Evolutionary conservation across 169 alveolate genomes (phyloP), one percentile per base, ranked within the genome.

Genomic region (Plasmodium reichenowi): DNA sequence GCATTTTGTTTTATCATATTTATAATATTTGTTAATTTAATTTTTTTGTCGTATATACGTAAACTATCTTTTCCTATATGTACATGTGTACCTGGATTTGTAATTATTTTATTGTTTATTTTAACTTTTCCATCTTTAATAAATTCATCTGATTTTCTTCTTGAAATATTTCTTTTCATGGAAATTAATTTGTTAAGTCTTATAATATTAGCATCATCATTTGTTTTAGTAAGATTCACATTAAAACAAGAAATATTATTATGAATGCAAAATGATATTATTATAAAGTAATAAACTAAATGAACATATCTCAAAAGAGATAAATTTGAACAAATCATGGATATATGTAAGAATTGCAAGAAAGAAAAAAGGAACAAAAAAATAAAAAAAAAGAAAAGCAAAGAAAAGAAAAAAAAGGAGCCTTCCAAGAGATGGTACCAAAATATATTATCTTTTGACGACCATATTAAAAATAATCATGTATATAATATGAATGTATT

Each of bases 41-140:
- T 54, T 63, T 15, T 47, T 85, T 71, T 50, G 0, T 72, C 76
- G n/a, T 13, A 6, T 43, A 85, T 72, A 45, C 60, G 59, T 43
- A 85, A 12, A 45, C 59, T 56, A 71, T 71, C 85, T 38, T 85
- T 85, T 59, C 75, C 45, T 59, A 71, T 72, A 85, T 85, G 75
- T 20, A 85, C 72, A 58, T 85, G 91, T 20, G 75, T 68, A 26
- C 91, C 91, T 13, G 91, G 91, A 32, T 85, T 70, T 59, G n/a
- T 5, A 3, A 85, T 45, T 20, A 71, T n/a, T 59, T 70, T 71
- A 52, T 85, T 85, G 48, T 85, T 85, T 8, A 85, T 29, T 63
- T 85, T 85, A 58, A 85, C 86, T 56, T 85, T 85, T 0, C 76
- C 91, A 58, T 85, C 75, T 71, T 85, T 24, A 45, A 85, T 85